Conservation (phyloP, 23 red algal genomes). For the Gracilariopsis chorda region DNA sequence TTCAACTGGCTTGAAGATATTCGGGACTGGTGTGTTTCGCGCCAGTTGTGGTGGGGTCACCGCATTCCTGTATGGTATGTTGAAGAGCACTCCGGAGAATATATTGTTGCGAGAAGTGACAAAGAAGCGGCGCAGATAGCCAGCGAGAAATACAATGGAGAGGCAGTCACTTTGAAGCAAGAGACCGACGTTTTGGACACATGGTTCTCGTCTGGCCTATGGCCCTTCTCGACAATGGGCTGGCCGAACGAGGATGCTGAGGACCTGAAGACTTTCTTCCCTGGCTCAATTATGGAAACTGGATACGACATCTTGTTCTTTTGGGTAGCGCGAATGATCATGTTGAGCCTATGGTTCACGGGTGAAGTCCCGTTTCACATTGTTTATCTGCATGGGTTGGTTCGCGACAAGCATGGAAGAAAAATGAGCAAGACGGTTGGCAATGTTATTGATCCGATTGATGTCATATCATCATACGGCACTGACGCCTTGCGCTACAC, state of each 20-base stretch:
- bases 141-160: slow-evolving; percentile 53
- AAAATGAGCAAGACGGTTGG: slow-evolving; percentile 99
- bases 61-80: slow-evolving; percentile 96
- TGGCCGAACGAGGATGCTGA: slow-evolving; percentile 84
- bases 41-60: slow-evolving; percentile 99
- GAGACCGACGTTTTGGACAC: slow-evolving; percentile 97
- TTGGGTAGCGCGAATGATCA: slow-evolving; percentile 99
- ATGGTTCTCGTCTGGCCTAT: slow-evolving; percentile 99
- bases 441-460: slow-evolving; percentile 97
- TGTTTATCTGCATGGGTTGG: slow-evolving; percentile 96
- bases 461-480: slow-evolving; percentile 84
- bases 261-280: slow-evolving; percentile 85
- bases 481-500: slow-evolving; percentile 94
- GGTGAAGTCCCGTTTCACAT: slow-evolving; percentile 81
- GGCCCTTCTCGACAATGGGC: slow-evolving; percentile 97
- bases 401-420: slow-evolving; percentile 82
- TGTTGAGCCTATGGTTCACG: slow-evolving; percentile 86
- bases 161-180: slow-evolving; percentile 56
- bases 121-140: slow-evolving; percentile 63
- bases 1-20: slow-evolving; percentile 97
- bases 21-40: slow-evolving; percentile 96
- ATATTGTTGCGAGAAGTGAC: slow-evolving; percentile 79
- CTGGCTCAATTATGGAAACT: slow-evolving; percentile 91
- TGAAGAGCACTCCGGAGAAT: slow-evolving; percentile 44
- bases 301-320: slow-evolving; percentile 99